phyloP scores from a whole-genome alignment of 164 flowering plant genomes.

The Magnolia sinica region DNA sequence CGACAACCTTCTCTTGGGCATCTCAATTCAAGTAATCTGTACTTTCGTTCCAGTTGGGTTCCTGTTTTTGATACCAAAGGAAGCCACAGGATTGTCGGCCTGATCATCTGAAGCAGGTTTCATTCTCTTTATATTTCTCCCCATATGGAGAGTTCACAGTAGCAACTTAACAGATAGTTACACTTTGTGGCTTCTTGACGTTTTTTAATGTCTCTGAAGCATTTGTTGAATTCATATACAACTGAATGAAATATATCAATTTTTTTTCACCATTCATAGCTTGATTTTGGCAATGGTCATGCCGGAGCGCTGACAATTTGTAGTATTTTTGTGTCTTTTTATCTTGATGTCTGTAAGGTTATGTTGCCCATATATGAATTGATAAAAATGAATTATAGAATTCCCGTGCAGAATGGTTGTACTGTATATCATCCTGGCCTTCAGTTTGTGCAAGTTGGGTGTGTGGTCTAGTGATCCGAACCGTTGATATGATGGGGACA shows the following conservation, averaged over 20 bases:
- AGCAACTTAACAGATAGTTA: neutral
- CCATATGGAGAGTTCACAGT: neutral
- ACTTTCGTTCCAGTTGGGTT: constrained; percentile 64
- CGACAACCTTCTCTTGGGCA: constrained; percentile 64
- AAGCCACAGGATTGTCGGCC: constrained; percentile 69
- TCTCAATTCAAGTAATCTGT: constrained; percentile 54
- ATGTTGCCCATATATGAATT: too few species aligned
- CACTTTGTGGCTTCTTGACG: neutral
- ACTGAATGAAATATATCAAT: neutral
- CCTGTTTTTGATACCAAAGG: constrained; percentile 84
- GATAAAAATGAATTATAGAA: too few species aligned
- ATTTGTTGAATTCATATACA: neutral
- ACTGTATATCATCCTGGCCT: too few species aligned
- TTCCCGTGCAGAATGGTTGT: too few species aligned
- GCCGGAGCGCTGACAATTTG: too few species aligned
- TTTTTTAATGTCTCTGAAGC: neutral
- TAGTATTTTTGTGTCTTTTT: too few species aligned
- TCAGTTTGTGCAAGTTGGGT: too few species aligned
- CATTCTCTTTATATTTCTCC: neutral
- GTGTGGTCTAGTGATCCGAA: too few species aligned
- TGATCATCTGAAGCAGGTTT: constrained; percentile 14
- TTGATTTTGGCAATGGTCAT: neutral
- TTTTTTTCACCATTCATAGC: neutral
- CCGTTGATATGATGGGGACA: too few species aligned
- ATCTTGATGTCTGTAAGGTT: too few species aligned